Percentiles rank a stretch among this genome's conserved stretches.
Evolutionary conservation across 352 stramenopile genomes (phyloP).

Genomic region (Phytopythium boreale): DNA sequence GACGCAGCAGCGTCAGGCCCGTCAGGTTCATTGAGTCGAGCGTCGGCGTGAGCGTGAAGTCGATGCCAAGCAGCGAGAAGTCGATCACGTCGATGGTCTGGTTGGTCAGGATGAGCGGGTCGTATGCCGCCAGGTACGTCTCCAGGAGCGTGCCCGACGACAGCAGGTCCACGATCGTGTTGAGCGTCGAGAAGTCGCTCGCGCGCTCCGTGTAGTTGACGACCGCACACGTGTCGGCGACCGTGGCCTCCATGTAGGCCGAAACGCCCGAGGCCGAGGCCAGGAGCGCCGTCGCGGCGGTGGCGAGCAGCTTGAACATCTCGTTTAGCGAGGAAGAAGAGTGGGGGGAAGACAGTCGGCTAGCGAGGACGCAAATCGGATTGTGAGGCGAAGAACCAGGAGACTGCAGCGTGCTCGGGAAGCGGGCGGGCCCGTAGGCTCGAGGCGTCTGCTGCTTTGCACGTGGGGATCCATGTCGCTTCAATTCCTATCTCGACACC

Average conservation of each 20-base stretch:
- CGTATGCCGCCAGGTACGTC: conserved; percentile 21
- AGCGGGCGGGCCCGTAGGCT: background rate
- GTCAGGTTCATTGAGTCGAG: conserved; percentile 24
- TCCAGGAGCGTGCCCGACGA: conserved; percentile 18
- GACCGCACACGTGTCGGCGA: conserved; percentile 30
- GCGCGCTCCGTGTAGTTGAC: conserved; percentile 40
- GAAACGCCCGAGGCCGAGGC: conserved; percentile 2
- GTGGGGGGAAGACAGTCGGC: background rate
- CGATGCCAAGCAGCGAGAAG: conserved; percentile 23
- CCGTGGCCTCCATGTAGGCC: conserved; percentile 5
- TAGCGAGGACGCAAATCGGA: conserved; percentile 2
- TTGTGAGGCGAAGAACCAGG: background rate
- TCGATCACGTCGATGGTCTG: conserved; percentile 22
- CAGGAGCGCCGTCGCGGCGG: conserved; percentile 3
- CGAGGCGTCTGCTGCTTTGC: background rate
- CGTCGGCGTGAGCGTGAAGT: conserved; percentile 30
- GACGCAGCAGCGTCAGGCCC: conserved; percentile 15
- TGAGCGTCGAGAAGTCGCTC: conserved; percentile 43
- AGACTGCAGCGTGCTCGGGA: background rate
- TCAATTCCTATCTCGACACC: background rate
- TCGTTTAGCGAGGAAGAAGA: background rate
- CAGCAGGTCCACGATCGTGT: conserved; percentile 43
- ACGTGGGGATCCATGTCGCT: background rate
- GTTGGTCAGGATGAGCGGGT: conserved; percentile 26
- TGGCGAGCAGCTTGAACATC: conserved; percentile 6